phyloP scores from a whole-genome alignment of 208 protist species.

The Endotrypanum monterogeii region DNA sequence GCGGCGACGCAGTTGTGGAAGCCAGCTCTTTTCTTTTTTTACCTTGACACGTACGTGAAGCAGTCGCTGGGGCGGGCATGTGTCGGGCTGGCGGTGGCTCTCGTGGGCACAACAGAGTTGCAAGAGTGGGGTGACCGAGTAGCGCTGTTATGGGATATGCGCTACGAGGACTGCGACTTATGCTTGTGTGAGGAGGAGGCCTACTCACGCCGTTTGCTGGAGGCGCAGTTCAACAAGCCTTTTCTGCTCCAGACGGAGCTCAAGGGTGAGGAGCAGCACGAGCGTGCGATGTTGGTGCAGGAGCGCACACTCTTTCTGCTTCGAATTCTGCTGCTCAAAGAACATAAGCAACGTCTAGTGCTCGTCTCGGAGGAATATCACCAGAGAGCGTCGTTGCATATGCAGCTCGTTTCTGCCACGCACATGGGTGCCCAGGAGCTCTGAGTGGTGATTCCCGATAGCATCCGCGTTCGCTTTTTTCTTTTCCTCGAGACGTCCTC shows the following conservation, averaged over 20 bases:
- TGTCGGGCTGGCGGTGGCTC: conserved; percentile 3
- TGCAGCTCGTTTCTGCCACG: neutral
- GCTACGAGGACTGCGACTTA: conserved; percentile 39
- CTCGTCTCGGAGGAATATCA: conserved; percentile 1
- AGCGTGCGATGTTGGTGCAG: conserved; percentile 18
- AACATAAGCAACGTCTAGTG: conserved; percentile 1
- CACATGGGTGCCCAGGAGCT: neutral
- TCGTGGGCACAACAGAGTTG: conserved; percentile 17
- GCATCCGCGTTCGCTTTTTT: neutral
- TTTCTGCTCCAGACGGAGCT: conserved; percentile 31
- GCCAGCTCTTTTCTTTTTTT: neutral
- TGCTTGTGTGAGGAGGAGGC: conserved; percentile 30
- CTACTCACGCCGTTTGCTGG: conserved; percentile 13
- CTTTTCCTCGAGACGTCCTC: too few species aligned
- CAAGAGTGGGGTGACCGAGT: conserved; percentile 55
- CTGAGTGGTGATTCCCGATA: neutral
- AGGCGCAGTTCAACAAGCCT: conserved; percentile 10
- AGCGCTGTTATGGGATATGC: conserved; percentile 61
- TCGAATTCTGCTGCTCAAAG: conserved; percentile 22
- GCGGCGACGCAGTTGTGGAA: conserved; percentile 22
- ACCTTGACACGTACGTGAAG: conserved; percentile 8
- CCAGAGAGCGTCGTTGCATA: neutral
- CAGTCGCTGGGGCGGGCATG: conserved; percentile 6
- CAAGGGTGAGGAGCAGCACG: conserved; percentile 16
- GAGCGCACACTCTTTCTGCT: conserved; percentile 26